Conservation (phyloP, 2,329 filamentous ascomycete species). For the Exophiala lecanii-corni region DNA sequence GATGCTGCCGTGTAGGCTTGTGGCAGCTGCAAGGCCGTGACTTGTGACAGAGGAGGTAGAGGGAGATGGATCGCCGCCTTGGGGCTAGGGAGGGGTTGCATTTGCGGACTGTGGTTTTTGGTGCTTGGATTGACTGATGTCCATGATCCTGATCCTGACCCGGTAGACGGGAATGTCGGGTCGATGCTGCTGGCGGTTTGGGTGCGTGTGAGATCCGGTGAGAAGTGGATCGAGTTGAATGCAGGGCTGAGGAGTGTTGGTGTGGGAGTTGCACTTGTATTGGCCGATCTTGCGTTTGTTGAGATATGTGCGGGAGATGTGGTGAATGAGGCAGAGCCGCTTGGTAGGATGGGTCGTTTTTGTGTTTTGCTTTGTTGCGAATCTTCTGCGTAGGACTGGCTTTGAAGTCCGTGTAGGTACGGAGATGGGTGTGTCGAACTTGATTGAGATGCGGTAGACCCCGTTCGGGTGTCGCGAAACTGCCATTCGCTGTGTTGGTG, state of each 20-base stretch:
- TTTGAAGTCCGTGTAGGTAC: constrained; percentile 8
- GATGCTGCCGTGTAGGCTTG: background rate
- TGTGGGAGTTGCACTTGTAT: constrained; percentile 24
- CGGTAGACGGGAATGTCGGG: constrained; percentile 2
- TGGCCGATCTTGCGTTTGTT: constrained; percentile 28
- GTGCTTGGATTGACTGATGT: constrained; percentile 12
- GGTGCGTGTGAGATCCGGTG: constrained; percentile 17
- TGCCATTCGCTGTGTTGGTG: constrained; percentile 13
- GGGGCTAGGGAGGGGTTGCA: constrained; percentile 26
- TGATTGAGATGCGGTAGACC: constrained; percentile 13
- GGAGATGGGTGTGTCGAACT: constrained; percentile 20
- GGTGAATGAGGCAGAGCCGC: constrained; percentile 32
- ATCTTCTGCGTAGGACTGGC: constrained; percentile 14
- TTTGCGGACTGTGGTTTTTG: constrained; percentile 17
- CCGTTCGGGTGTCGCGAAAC: constrained; percentile 16
- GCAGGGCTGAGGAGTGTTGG: constrained; percentile 25
- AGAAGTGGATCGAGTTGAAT: constrained; percentile 26
- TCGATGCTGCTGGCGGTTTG: background rate
- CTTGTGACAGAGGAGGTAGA: constrained; percentile 19
- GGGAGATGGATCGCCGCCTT: constrained; percentile 27
- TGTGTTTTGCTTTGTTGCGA: constrained; percentile 6
- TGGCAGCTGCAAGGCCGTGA: constrained; percentile 16
- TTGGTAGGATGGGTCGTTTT: constrained; percentile 22
- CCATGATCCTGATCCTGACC: constrained; percentile 15
- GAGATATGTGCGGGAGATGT: constrained; percentile 34